Percentiles rank a stretch among this genome's conserved stretches.
Evolutionary conservation across 768 basidiomycete species (phyloP).

Genomic region (Phlebiopsis flavidoalba): DNA sequence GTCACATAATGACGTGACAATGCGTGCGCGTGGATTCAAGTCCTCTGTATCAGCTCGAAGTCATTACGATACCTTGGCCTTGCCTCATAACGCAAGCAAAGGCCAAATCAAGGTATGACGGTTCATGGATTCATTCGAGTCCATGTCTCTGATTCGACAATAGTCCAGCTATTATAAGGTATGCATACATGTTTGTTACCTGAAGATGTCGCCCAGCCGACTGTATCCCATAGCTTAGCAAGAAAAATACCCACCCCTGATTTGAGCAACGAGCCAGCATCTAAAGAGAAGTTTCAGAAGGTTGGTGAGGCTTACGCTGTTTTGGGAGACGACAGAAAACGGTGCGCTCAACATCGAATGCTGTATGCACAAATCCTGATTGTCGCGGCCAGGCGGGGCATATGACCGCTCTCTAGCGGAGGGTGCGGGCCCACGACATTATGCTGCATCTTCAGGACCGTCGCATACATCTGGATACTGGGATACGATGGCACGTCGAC

Average conservation of each 20-base stretch:
- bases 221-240: constrained; percentile 35
- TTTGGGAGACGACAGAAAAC: constrained; percentile 39
- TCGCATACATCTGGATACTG: constrained; percentile 2
- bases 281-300: constrained; percentile 37
- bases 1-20: neutral
- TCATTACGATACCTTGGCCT: constrained; percentile 32
- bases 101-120: constrained; percentile 32
- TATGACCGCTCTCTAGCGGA: constrained; percentile 27
- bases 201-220: neutral
- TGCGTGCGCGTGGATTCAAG: neutral
- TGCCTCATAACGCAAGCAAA: constrained; percentile 29
- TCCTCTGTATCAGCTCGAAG: neutral
- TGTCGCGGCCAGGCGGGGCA: constrained; percentile 21
- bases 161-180: constrained; percentile 36
- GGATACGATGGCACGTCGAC: constrained; percentile 25
- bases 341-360: constrained; percentile 24
- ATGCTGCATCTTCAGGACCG: neutral
- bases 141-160: neutral
- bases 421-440: neutral
- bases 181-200: neutral
- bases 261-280: constrained; percentile 30
- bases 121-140: neutral
- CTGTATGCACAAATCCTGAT: neutral
- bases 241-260: constrained; percentile 43
- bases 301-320: constrained; percentile 45